phyloP scores from a whole-genome alignment of 2,329 filamentous ascomycete species.

The Knufia fluminis region DNA sequence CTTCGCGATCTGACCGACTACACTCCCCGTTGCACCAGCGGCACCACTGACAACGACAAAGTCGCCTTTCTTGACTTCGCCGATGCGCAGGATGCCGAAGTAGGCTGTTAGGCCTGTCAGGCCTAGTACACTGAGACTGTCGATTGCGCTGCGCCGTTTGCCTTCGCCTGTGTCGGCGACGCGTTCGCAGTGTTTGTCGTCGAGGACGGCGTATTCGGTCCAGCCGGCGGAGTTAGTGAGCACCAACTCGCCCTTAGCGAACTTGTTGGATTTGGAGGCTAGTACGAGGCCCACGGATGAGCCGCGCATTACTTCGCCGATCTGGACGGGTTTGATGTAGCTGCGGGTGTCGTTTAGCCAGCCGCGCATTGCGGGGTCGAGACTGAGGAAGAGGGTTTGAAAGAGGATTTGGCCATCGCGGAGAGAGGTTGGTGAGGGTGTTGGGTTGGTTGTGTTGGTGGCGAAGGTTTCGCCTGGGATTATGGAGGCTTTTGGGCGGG shows the following conservation, averaged over 20 bases:
- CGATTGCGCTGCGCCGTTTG: constrained; percentile 43
- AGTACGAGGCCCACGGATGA: constrained; percentile 50
- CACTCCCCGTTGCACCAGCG: constrained; percentile 66
- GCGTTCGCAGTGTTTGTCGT: constrained; percentile 41
- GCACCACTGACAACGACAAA: constrained; percentile 70
- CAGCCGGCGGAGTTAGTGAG: constrained; percentile 47
- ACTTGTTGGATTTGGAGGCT: constrained; percentile 48
- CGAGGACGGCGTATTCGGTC: constrained; percentile 55
- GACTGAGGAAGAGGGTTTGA: constrained; percentile 53
- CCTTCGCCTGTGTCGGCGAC: constrained; percentile 20
- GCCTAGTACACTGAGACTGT: constrained; percentile 54
- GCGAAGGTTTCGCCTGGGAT: constrained; percentile 58
- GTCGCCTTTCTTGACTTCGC: constrained; percentile 58
- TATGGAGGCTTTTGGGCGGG: constrained; percentile 53
- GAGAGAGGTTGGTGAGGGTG: constrained; percentile 40
- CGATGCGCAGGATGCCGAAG: constrained; percentile 62
- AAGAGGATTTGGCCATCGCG: constrained; percentile 54
- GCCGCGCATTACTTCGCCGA: constrained; percentile 62
- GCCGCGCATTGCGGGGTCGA: constrained; percentile 68
- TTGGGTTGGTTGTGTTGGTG: constrained; percentile 39
- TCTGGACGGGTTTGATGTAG: constrained; percentile 60
- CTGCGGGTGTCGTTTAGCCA: constrained; percentile 54
- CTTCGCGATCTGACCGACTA: constrained; percentile 71
- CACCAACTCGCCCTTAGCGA: constrained; percentile 51
- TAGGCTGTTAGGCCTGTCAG: constrained; percentile 67